phyloP scores from a whole-genome alignment of 192 early-diverging fungal genomes.

The Coemansia sp. region DNA sequence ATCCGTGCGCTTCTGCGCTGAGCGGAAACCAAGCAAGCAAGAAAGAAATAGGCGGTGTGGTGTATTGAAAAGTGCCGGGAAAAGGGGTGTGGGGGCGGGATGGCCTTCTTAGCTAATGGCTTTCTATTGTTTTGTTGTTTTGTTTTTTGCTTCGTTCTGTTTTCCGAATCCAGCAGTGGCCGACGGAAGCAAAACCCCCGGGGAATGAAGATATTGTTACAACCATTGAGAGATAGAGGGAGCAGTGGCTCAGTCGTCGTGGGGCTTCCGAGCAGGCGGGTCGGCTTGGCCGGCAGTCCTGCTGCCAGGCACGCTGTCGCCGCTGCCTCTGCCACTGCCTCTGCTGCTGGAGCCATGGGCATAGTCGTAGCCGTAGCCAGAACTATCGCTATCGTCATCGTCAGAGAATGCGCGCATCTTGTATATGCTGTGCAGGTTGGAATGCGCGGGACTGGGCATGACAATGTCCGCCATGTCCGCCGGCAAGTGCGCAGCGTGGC shows the following conservation, averaged over 20 bases:
- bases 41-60: background rate
- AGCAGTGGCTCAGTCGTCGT: background rate
- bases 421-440: background rate
- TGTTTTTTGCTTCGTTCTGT: too few relatives aligned
- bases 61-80: background rate
- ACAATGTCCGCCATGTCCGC: conserved; percentile 26
- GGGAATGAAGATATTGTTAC: background rate
- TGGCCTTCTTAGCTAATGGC: too few relatives aligned
- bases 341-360: background rate
- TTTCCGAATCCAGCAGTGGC: background rate
- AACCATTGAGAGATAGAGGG: background rate
- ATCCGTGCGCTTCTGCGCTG: conserved; percentile 63
- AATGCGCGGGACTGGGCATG: background rate
- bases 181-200: background rate
- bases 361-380: conserved; percentile 13
- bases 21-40: background rate
- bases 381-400: conserved; percentile 3
- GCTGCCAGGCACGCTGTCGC: background rate
- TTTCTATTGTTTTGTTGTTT: too few relatives aligned
- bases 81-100: too few relatives aligned
- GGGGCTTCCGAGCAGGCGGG: background rate
- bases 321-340: background rate
- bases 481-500: conserved; percentile 15
- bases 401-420: conserved; percentile 4
- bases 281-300: background rate